Evolutionary conservation across 2,329 filamentous ascomycete genomes (phyloP).

Genomic region (Aspergillus intermedius): DNA sequence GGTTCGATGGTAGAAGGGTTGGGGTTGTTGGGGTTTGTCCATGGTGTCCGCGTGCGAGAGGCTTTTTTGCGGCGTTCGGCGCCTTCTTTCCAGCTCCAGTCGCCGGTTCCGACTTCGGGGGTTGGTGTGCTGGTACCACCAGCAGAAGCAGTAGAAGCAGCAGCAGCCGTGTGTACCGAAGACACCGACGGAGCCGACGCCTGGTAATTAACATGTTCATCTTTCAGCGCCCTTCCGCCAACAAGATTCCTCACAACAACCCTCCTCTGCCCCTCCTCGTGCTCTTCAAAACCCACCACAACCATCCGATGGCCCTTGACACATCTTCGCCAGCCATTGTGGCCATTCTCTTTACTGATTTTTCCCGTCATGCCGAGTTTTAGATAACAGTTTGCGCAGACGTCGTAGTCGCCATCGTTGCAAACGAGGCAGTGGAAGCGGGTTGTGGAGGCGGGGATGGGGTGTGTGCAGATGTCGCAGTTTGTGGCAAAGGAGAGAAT

Average conservation of each 20-base stretch:
- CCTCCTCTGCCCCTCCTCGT: constrained; percentile 59
- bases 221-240: constrained; percentile 64
- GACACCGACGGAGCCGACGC: constrained; percentile 13
- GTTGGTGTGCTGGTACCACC: constrained; percentile 7
- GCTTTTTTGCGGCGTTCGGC: constrained; percentile 33
- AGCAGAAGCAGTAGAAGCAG: background rate
- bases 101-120: constrained; percentile 23
- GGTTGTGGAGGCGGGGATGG: constrained; percentile 62
- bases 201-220: constrained; percentile 43
- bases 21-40: background rate
- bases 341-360: constrained; percentile 69
- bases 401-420: constrained; percentile 75
- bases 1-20: constrained; percentile 6
- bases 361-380: constrained; percentile 57
- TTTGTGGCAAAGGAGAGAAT: constrained; percentile 65
- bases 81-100: constrained; percentile 41
- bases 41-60: constrained; percentile 22
- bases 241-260: constrained; percentile 66
- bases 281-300: constrained; percentile 67
- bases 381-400: constrained; percentile 73
- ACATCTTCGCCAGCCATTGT: constrained; percentile 77
- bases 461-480: constrained; percentile 70
- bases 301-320: constrained; percentile 76
- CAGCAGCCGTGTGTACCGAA: constrained; percentile 6
- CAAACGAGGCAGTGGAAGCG: constrained; percentile 78